These are phyloP conservation scores for Galeopsis tetrahit DNA, from an alignment of 257 asterid species.

Conservation along the genomic window DNA sequence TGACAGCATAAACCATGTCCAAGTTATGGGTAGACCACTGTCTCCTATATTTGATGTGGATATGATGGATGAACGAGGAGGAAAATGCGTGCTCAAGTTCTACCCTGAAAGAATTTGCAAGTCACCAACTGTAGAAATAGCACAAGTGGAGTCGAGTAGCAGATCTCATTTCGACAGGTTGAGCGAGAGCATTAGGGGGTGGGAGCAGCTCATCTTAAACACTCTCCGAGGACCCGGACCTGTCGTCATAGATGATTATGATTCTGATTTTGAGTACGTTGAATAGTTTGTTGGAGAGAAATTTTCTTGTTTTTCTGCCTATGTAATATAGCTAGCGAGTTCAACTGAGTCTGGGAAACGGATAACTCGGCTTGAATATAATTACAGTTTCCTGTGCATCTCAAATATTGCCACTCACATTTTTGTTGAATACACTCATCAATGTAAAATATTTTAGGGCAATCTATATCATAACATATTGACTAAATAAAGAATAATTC, in stretches of 20 bases:
- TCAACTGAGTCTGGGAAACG: background rate
- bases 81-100: conserved; percentile 61
- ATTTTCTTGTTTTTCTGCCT: background rate
- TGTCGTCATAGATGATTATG: conserved; percentile 37
- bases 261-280: conserved; percentile 45
- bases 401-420: too few species aligned
- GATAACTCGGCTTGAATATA: background rate
- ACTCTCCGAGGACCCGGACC: conserved; percentile 55
- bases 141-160: conserved; percentile 45
- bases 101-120: conserved; percentile 30
- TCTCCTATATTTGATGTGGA: conserved; percentile 66
- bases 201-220: conserved; percentile 62
- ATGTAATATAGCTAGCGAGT: background rate
- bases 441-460: too few species aligned
- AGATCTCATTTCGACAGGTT: conserved; percentile 48
- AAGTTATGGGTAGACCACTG: conserved; percentile 67
- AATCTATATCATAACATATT: too few species aligned
- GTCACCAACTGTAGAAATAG: conserved; percentile 28
- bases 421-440: too few species aligned
- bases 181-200: conserved; percentile 56
- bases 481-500: too few species aligned
- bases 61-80: conserved; percentile 52
- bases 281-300: too few species aligned
- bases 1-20: conserved; percentile 63
- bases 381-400: too few species aligned